Evolutionary conservation across 352 stramenopile species (phyloP), one percentile per base, ranked within the genome.

Genomic region (Salisapilia sapeloensis): DNA sequence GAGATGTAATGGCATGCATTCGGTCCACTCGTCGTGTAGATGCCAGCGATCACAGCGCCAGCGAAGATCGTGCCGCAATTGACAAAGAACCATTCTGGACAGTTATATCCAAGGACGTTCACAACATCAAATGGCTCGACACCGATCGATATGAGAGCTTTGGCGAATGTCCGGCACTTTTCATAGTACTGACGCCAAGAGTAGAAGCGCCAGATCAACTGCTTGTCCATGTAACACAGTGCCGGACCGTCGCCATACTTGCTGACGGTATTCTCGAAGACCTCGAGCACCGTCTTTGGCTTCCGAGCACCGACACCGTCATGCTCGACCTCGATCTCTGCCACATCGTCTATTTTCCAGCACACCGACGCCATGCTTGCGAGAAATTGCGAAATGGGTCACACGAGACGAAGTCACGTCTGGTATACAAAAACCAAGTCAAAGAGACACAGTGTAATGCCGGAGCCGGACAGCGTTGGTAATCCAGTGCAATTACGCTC

Each of bases 71-170:
- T 48, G 17, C 75, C 77, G 38, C 70, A 71, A 38, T 84, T 70
- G 31, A 61, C 63, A 41, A 92, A 63, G 38, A 90, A 72, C 67
- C 79, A 93, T 43, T 93, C 66, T 6, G 74, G 66, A 20, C 66
- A 71, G 51, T 92, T 92, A 45, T 74, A 78, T 17, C 78, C 78
- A 26, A 83, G 78, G 18, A 93, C 66, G 38, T 58, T 78, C 15
- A 93, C 75, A 1, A 56, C 60, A 22, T 93, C 61, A 33, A 83
- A 65, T 14, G 52, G 44, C 20, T 71, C 27, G 7, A 92, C 52
- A 10, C 74, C 79, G 5, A 81, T n/a, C 19, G 57, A 43, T 27
- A 92, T 75, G 35, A 92, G 51, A 13, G 74, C 50, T 39, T 77
- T 77, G 31, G 62, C 78, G 31, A 92, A 86, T 19, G 48, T 42